These are phyloP conservation scores for Hagleromyces aurorensis DNA, from an alignment of 805 yeast species.

Conservation along the genomic window DNA sequence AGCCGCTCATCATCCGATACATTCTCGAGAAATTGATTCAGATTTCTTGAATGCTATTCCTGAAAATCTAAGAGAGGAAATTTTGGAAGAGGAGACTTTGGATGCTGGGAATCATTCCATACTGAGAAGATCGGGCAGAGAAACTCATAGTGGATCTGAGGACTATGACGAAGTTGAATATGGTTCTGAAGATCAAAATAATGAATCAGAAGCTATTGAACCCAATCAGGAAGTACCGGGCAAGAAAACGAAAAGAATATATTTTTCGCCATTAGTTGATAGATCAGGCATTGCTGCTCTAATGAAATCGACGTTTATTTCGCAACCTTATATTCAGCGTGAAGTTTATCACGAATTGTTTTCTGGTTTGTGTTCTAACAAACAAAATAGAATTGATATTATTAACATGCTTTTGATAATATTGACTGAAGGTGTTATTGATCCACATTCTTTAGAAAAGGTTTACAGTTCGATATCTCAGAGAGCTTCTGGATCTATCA, in stretches of 20 bases:
- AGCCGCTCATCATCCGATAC: slow-evolving; percentile 38
- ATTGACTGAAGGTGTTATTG: slow-evolving; percentile 65
- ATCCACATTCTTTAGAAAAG: slow-evolving; percentile 52
- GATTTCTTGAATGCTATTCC: slow-evolving; percentile 79
- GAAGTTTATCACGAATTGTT: slow-evolving; percentile 59
- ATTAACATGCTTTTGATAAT: slow-evolving; percentile 59
- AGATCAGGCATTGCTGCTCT: slow-evolving; percentile 67
- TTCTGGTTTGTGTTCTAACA: slow-evolving; percentile 60
- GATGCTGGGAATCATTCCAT: slow-evolving; percentile 28
- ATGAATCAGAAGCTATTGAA: slow-evolving; percentile 6
- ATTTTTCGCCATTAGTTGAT: slow-evolving; percentile 64
- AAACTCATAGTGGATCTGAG: slow-evolving; percentile 6
- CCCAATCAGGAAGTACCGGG: slow-evolving; percentile 17
- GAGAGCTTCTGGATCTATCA: slow-evolving; percentile 35
- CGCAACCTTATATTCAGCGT: slow-evolving; percentile 55
- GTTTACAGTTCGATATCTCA: slow-evolving; percentile 50
- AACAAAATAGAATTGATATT: slow-evolving; percentile 71
- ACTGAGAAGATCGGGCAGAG: too few relatives aligned
- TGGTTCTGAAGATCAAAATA: slow-evolving; percentile 11
- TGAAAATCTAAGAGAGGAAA: slow-evolving; percentile 51
- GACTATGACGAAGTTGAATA: slow-evolving; percentile 16
- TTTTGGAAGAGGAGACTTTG: slow-evolving; percentile 48
- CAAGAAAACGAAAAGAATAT: slow-evolving; percentile 33
- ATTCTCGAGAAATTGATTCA: slow-evolving; percentile 63
- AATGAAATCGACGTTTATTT: slow-evolving; percentile 61